These are phyloP conservation scores for Neurospora sp. DNA, from an alignment of 2,329 filamentous ascomycete species.

Conservation along the genomic window DNA sequence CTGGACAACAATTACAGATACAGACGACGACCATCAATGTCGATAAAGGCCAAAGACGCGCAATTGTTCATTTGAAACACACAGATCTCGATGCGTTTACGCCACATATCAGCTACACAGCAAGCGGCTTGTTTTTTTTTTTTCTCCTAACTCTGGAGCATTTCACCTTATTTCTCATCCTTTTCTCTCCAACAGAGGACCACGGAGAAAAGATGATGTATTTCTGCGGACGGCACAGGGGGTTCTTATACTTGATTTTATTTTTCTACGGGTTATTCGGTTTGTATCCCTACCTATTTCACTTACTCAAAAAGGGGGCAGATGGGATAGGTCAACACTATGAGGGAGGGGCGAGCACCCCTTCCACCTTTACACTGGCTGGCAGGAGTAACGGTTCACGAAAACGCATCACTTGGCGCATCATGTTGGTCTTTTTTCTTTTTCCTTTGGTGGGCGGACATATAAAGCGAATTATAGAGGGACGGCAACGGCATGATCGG, in stretches of 20 bases:
- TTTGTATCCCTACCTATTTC: neutral
- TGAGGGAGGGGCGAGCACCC: neutral
- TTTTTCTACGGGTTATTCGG: neutral
- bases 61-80: neutral
- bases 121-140: neutral
- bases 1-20: neutral
- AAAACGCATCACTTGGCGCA: neutral
- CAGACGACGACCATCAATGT: neutral
- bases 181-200: neutral
- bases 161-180: neutral
- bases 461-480: neutral
- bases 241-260: neutral
- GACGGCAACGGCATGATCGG: neutral
- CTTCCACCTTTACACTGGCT: neutral
- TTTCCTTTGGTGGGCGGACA: neutral
- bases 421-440: neutral
- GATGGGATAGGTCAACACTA: neutral
- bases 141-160: neutral
- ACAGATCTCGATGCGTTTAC: neutral
- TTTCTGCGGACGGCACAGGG: neutral
- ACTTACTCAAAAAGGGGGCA: neutral
- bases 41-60: neutral
- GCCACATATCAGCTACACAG: neutral
- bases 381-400: neutral
- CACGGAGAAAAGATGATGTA: neutral